Evolutionary conservation across 2,329 filamentous ascomycete species (phyloP).

Genomic region (Conoideocrella luteorostrata): DNA sequence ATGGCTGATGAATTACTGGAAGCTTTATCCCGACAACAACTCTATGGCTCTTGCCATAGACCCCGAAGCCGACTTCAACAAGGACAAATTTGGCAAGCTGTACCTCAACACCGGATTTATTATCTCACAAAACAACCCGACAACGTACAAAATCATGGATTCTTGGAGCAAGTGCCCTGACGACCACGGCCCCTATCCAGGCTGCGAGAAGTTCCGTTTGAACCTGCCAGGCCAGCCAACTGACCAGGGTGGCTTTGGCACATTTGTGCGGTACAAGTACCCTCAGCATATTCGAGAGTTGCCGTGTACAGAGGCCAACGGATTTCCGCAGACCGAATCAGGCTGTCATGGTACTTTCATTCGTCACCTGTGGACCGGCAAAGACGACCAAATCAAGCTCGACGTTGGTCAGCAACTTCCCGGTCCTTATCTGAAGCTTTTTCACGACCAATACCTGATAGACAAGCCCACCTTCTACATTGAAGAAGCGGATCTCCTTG

Average conservation of each 20-base stretch:
- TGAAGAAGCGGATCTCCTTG: conserved; percentile 29
- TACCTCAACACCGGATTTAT: conserved; percentile 49
- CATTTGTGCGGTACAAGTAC: conserved; percentile 35
- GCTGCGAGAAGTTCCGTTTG: conserved; percentile 31
- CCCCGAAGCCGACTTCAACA: conserved; percentile 30
- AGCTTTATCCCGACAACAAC: conserved; percentile 31
- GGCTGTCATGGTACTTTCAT: conserved; percentile 35
- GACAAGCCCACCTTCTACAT: conserved; percentile 29
- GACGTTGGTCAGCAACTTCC: conserved; percentile 32
- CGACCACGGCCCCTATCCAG: conserved; percentile 30
- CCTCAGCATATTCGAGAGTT: conserved; percentile 33
- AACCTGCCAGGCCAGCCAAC: conserved; percentile 31
- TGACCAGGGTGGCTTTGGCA: conserved; percentile 39
- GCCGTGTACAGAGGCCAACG: conserved; percentile 37
- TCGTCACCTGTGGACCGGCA: conserved; percentile 38
- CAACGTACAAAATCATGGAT: conserved; percentile 40
- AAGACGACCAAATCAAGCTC: conserved; percentile 32
- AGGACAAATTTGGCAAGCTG: conserved; percentile 31
- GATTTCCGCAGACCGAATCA: conserved; percentile 31
- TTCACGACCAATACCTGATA: conserved; percentile 28
- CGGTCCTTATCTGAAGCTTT: conserved; percentile 26
- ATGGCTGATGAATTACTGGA: conserved; percentile 43
- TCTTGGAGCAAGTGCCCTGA: conserved; percentile 40
- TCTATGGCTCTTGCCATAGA: conserved; percentile 36
- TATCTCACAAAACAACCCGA: conserved; percentile 43